Evolutionary conservation across 1,139 yeast genomes (phyloP).

Genomic region (Yamadazyma kanchanaburiensis): DNA sequence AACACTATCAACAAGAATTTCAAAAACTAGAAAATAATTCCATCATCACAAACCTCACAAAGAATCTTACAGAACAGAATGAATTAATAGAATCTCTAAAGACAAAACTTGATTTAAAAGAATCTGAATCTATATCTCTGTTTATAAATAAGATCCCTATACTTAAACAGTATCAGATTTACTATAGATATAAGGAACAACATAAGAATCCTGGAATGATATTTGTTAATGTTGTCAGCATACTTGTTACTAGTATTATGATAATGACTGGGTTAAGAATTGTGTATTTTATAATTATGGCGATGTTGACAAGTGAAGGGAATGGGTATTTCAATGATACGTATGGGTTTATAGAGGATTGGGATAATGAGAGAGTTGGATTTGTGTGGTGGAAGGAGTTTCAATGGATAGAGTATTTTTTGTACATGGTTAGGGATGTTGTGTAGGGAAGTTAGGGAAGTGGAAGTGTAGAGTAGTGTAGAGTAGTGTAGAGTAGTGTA

Average conservation of each 20-base stretch:
- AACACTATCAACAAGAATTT: conserved; percentile 20
- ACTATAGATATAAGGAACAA: conserved; percentile 24
- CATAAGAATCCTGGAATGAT: conserved; percentile 19
- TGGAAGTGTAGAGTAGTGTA: too few relatives aligned
- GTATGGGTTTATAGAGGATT: conserved; percentile 8
- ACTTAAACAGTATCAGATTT: conserved; percentile 28
- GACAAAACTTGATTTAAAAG: conserved; percentile 15
- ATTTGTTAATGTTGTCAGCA: conserved; percentile 19
- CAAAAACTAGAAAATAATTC: conserved; percentile 13
- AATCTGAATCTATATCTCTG: conserved; percentile 4
- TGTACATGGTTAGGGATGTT: too few relatives aligned
- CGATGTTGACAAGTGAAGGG: conserved; percentile 1
- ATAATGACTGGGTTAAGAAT: conserved; percentile 9
- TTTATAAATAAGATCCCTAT: conserved; percentile 28
- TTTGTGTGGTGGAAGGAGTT: conserved; percentile 35
- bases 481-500: too few relatives aligned
- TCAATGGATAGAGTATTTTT: conserved; percentile 28
- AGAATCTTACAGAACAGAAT: conserved; percentile 20
- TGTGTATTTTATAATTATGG: conserved; percentile 15
- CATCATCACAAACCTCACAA: conserved; percentile 16
- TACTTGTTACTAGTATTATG: conserved; percentile 21
- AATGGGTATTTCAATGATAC: conserved; percentile 8
- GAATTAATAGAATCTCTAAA: conserved; percentile 19
- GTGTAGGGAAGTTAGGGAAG: too few relatives aligned
- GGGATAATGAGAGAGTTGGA: neutral